Percentiles rank a stretch among this genome's conserved stretches.
These are phyloP conservation scores for Phaeophleospora eucalypticola DNA, from an alignment of 2,329 filamentous ascomycete genomes.

Conservation along the genomic window DNA sequence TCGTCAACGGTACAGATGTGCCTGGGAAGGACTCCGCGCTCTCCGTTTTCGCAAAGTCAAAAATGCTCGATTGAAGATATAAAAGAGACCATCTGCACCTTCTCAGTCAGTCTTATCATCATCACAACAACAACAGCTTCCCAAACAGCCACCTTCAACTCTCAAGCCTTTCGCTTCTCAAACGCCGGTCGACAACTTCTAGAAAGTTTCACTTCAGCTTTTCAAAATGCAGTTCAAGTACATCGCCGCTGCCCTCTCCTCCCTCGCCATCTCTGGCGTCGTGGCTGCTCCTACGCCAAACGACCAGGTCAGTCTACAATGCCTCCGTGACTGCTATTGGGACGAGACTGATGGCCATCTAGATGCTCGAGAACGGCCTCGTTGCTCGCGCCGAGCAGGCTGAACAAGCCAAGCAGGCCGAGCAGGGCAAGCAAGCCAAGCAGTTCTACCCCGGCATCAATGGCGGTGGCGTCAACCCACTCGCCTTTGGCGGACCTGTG, in stretches of 20 bases:
- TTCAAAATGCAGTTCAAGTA: constrained; percentile 5
- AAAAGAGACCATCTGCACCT: too few relatives aligned
- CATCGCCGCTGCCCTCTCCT: not conserved
- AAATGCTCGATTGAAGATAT: too few relatives aligned
- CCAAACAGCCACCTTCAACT: too few relatives aligned
- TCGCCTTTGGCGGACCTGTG: not conserved
- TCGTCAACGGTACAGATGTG: too few relatives aligned
- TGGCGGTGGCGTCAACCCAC: not conserved
- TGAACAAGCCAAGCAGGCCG: constrained; percentile 1
- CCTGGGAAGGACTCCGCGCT: too few relatives aligned
- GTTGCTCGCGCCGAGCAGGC: constrained; percentile 1
- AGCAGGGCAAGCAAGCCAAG: constrained; percentile 4
- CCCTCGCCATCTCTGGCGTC: not conserved
- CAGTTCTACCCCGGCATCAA: not conserved
- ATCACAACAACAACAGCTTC: too few relatives aligned
- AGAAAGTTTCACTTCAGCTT: too few relatives aligned
- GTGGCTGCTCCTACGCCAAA: not conserved
- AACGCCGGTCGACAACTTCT: too few relatives aligned
- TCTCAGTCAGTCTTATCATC: too few relatives aligned
- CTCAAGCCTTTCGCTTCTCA: too few relatives aligned
- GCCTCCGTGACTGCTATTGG: not conserved
- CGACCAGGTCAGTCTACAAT: not conserved
- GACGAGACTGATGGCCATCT: not conserved
- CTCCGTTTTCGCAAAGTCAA: too few relatives aligned
- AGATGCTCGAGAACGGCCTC: not conserved